Evolutionary conservation across 2,329 filamentous ascomycete species (phyloP), one percentile per base, ranked within the genome.

Genomic region (Fusarium neocosmosporiellum): DNA sequence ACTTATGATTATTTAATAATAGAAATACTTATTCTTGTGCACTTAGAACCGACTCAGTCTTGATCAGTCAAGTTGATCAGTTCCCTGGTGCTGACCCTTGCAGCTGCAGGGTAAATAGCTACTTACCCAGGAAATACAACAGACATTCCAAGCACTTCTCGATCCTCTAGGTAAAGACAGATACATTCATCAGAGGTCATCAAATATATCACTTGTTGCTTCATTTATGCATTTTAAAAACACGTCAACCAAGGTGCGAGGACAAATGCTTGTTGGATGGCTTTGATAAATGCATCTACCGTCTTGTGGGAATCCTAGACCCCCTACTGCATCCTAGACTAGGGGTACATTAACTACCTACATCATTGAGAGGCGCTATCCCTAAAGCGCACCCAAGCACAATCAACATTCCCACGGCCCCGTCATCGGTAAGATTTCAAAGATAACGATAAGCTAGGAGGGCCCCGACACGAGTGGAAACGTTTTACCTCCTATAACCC

Each of bases 1-100:
- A 5, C 22, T 46, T 46, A 46, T 46, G 43, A 27, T 46, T 46
- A 46, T 46, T 46, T 46, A 46, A 46, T 46, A 46, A 46, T 46
- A 46, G 22, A 27, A 27, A 46, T 18, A 46, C 8, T 16, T 5
- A 27, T 46, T 46, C 14, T 46, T 46, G 3, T 3, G 14, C 22
- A 22, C 39, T 14, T 24, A 1, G 3, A 24, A 16, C 9, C 20
- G 14, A 24, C 16, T 3, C 4, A 22, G 20, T 43, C 1, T 18
- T 37, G 7, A 37, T 37, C 7, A 18, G 7, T 37, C 20, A 22
- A 43, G n/a, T 8, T 43, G 20, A 22, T 24, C 14, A 46, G 41
- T 8, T 46, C 27, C 5, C 7, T 6, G 5, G 2, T 27, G 22
- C 7, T 1, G 39, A 18, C 22, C 2, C 8, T 46, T 27, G 41